Evolutionary conservation across 768 basidiomycete genomes (phyloP).

Genomic region (Russula compacta): DNA sequence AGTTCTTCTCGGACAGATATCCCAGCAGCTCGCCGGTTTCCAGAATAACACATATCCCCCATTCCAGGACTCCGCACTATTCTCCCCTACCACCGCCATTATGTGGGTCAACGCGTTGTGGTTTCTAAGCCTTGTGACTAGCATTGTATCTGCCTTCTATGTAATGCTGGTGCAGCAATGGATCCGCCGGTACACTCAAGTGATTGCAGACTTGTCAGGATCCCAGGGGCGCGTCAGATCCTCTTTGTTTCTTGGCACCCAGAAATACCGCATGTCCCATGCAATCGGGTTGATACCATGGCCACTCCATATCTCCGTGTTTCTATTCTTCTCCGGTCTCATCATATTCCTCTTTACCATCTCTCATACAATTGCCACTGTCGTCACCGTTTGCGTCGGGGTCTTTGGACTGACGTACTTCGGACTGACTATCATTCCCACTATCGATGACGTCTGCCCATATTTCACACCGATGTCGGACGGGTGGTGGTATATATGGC

Average conservation of each 20-base stretch:
- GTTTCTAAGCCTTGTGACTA: constrained; percentile 7
- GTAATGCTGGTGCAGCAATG: constrained; percentile 14
- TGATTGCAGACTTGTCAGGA: not conserved
- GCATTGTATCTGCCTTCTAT: constrained; percentile 6
- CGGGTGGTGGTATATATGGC: not conserved
- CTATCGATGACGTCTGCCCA: not conserved
- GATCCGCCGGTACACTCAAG: constrained; percentile 9
- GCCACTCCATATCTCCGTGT: constrained; percentile 15
- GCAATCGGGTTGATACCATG: constrained; percentile 25
- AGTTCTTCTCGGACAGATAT: constrained; percentile 6
- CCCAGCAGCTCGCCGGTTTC: constrained; percentile 2
- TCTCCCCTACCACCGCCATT: not conserved
- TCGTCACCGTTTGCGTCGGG: not conserved
- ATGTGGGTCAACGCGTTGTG: constrained; percentile 12
- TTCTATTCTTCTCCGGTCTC: constrained; percentile 16
- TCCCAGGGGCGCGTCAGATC: constrained; percentile 4
- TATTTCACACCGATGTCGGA: constrained; percentile 15
- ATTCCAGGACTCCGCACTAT: not conserved
- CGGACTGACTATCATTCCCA: constrained; percentile 2
- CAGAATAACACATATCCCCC: not conserved
- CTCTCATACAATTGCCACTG: not conserved
- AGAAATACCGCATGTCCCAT: not conserved
- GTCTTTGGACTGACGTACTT: not conserved
- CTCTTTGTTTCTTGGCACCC: constrained; percentile 6
- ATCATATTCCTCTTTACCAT: constrained; percentile 10